Conservation (phyloP, 2,329 filamentous ascomycete genomes). For the Apiospora koreana region DNA sequence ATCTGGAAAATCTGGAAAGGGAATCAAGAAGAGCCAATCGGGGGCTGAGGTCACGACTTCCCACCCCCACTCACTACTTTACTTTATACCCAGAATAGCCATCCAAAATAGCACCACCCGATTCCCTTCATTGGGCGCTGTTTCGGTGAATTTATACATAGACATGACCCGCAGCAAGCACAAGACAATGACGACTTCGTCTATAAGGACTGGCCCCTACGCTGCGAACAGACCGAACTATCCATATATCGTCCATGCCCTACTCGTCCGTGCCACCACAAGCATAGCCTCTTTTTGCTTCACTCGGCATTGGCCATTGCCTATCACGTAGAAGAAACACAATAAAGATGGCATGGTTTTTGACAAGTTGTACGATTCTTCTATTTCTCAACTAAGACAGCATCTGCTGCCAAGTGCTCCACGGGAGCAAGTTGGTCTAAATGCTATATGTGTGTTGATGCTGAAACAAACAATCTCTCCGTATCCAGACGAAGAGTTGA, state of each 20-base stretch:
- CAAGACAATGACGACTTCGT: not conserved
- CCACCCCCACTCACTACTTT: not conserved
- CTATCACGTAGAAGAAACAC: not conserved
- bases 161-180: not conserved
- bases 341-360: not conserved
- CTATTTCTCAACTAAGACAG: not conserved
- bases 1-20: not conserved
- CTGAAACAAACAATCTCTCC: conserved; percentile 12
- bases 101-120: not conserved
- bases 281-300: not conserved
- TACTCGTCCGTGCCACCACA: not conserved
- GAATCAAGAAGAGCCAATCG: conserved; percentile 1
- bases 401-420: not conserved
- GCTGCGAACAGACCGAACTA: not conserved
- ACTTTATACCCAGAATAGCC: not conserved
- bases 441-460: conserved; percentile 8
- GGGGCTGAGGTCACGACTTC: not conserved
- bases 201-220: not conserved
- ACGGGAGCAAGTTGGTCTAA: conserved; percentile 15
- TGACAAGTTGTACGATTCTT: not conserved
- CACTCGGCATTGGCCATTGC: not conserved
- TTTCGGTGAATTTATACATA: not conserved
- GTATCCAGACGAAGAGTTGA: conserved; percentile 20
- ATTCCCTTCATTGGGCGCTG: not conserved
- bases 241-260: not conserved